A percentile compares a stretch with the other conserved stretches of the same genome.
These are phyloP conservation scores for Globisporangium ultimum DNA, from an alignment of 352 stramenopile species.

Conservation along the genomic window DNA sequence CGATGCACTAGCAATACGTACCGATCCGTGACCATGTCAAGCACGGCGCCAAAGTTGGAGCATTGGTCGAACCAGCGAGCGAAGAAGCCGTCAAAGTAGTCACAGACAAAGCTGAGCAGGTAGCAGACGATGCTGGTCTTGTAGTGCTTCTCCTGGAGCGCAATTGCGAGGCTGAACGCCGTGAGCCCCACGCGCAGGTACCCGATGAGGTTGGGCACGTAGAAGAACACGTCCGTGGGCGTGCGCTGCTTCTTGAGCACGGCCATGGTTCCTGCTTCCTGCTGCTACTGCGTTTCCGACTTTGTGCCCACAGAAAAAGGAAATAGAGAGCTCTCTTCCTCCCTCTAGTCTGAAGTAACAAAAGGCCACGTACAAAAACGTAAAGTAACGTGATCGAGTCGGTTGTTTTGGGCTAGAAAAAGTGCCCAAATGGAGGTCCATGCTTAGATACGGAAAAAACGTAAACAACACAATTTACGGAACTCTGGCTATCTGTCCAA, in stretches of 20 bases:
- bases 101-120: slow-evolving; percentile 94
- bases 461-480: too few species aligned
- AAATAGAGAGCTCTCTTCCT: too few species aligned
- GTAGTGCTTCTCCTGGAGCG: slow-evolving; percentile 49
- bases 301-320: not conserved
- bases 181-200: slow-evolving; percentile 91
- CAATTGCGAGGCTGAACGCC: slow-evolving; percentile 82
- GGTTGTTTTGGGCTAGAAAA: too few species aligned
- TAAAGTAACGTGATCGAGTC: too few species aligned
- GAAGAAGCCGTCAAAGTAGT: slow-evolving; percentile 98
- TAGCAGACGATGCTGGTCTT: slow-evolving; percentile 88
- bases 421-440: too few species aligned
- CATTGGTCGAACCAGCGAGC: slow-evolving; percentile 96
- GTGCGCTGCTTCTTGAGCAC: slow-evolving; percentile 17
- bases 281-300: slow-evolving; percentile 6
- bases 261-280: not conserved
- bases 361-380: too few species aligned
- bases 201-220: slow-evolving; percentile 96
- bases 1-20: slow-evolving; percentile 5
- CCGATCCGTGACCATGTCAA: slow-evolving; percentile 99
- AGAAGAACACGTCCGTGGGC: slow-evolving; percentile 90
- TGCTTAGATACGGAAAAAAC: too few species aligned
- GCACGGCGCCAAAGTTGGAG: slow-evolving; percentile 92
- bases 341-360: too few species aligned
- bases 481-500: too few species aligned